Evolutionary conservation across 2,329 filamentous ascomycete genomes (phyloP).

Genomic region (Fusarium nisikadoi): DNA sequence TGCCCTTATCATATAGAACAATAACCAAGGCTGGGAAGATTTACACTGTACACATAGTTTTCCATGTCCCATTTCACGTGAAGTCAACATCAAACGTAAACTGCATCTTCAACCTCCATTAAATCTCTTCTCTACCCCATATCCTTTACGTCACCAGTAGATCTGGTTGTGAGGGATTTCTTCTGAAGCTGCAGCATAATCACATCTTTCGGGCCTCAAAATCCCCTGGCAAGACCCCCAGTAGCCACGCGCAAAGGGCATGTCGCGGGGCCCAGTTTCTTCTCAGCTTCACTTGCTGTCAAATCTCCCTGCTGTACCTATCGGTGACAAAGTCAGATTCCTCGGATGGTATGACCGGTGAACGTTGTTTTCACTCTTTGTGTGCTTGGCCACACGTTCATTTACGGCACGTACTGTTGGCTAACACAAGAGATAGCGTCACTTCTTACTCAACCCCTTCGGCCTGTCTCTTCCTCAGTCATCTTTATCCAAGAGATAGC

Average conservation of each 20-base stretch:
- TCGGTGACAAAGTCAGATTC: slow-evolving; percentile 86
- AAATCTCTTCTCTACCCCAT: not conserved
- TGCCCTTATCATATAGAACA: rapidly evolving
- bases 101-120: slow-evolving; percentile 23
- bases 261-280: slow-evolving; percentile 70
- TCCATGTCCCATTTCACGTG: slow-evolving; percentile 22
- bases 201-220: slow-evolving; percentile 36
- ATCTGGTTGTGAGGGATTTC: slow-evolving; percentile 23
- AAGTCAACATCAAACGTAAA: slow-evolving; percentile 20
- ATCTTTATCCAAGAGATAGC: slow-evolving; percentile 66
- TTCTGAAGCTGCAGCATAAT: slow-evolving; percentile 26
- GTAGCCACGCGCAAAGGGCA: slow-evolving; percentile 41
- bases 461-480: slow-evolving; percentile 74
- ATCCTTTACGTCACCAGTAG: not conserved
- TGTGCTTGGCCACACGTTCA: slow-evolving; percentile 17
- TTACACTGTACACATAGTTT: slow-evolving; percentile 23
- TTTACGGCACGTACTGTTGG: slow-evolving; percentile 40
- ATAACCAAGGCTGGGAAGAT: not conserved
- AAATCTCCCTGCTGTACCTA: slow-evolving; percentile 61
- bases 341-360: slow-evolving; percentile 79
- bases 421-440: slow-evolving; percentile 55
- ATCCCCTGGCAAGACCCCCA: not conserved
- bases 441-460: slow-evolving; percentile 61
- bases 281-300: slow-evolving; percentile 74
- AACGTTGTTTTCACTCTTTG: not conserved